Evolutionary conservation across 768 basidiomycete species (phyloP).

Genomic region (Amanita fuliginea): DNA sequence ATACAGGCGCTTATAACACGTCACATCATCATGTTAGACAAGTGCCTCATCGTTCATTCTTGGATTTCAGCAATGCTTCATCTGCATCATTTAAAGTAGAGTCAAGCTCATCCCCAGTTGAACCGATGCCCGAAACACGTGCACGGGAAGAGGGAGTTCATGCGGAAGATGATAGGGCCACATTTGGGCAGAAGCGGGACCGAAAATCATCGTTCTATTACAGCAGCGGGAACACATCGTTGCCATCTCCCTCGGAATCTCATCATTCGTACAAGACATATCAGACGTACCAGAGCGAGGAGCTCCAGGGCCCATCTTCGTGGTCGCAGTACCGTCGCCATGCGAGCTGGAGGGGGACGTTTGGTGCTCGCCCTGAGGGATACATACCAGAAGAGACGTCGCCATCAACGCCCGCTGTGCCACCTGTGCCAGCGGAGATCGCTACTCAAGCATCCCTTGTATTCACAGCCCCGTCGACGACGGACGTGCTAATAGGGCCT

Average conservation of each 20-base stretch:
- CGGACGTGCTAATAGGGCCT: neutral
- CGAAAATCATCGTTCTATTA: neutral
- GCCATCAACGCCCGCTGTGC: neutral
- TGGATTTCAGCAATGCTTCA: neutral
- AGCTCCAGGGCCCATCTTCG: neutral
- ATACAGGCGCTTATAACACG: neutral
- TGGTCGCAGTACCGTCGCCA: neutral
- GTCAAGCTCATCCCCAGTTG: neutral
- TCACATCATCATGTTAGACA: constrained; percentile 9
- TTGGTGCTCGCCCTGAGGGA: neutral
- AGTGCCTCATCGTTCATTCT: constrained; percentile 15
- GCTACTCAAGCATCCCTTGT: no score
- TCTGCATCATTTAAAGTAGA: neutral
- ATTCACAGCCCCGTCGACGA: neutral
- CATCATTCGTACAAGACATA: neutral
- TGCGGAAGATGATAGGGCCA: neutral
- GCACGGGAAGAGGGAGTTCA: neutral
- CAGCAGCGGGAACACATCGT: neutral
- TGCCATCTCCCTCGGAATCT: constrained; percentile 1
- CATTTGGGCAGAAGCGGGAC: neutral
- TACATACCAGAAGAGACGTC: neutral
- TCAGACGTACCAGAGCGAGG: neutral
- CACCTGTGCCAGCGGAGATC: neutral
- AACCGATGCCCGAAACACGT: neutral
- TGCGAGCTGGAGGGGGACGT: constrained; percentile 2